phyloP scores from a whole-genome alignment of 257 asterid genomes.

The Apocynum venetum region DNA sequence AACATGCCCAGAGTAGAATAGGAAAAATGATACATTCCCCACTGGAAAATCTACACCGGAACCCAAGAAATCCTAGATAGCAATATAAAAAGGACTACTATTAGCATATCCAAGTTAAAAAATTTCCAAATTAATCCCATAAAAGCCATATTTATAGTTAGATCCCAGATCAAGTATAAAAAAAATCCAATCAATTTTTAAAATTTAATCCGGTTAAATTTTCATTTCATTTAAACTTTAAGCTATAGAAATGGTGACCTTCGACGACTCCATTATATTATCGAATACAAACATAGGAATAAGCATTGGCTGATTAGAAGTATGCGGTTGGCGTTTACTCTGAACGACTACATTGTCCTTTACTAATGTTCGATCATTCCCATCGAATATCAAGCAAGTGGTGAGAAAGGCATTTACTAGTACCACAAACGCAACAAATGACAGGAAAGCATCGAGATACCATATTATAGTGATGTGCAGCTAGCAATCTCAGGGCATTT shows the following conservation, averaged over 20 bases:
- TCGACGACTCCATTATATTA: too few species aligned
- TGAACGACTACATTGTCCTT: background rate
- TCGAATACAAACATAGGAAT: too few species aligned
- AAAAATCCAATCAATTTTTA: too few species aligned
- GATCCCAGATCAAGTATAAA: too few species aligned
- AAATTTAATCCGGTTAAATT: too few species aligned
- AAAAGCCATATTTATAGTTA: too few species aligned
- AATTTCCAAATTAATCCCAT: too few species aligned
- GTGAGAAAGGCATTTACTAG: background rate
- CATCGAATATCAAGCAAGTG: background rate
- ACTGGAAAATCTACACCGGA: constrained; percentile 95
- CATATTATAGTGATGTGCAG: background rate
- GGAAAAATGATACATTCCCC: constrained; percentile 89
- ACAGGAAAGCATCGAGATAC: background rate
- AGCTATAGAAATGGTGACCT: too few species aligned
- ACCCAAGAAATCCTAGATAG: constrained; percentile 69
- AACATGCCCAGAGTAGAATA: constrained; percentile 87
- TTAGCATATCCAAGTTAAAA: too few species aligned
- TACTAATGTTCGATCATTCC: constrained; percentile 3
- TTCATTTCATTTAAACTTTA: too few species aligned
- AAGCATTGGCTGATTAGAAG: constrained; percentile 3
- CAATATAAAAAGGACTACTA: background rate
- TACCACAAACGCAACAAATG: background rate
- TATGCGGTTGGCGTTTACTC: background rate
- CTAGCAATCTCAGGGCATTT: background rate